Evolutionary conservation across 495 filamentous ascomycete species (phyloP).

Genomic region (Clohesyomyces aquaticus): DNA sequence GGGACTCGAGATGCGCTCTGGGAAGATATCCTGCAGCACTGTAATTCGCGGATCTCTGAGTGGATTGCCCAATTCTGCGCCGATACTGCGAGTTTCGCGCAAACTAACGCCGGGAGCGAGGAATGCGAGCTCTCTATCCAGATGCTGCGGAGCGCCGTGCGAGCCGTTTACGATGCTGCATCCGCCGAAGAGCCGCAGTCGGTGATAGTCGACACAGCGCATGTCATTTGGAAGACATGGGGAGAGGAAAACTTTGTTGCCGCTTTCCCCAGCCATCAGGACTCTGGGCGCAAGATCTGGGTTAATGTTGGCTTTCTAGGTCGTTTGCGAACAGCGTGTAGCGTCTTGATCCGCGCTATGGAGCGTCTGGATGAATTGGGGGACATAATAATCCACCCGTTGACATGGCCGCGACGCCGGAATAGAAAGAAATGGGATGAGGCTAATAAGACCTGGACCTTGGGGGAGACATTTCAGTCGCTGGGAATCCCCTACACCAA

Average conservation of each 20-base stretch:
- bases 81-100: slow-evolving; percentile 2
- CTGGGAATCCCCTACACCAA: slow-evolving; percentile 2
- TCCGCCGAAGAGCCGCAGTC: not conserved
- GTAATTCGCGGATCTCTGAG: not conserved
- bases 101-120: not conserved
- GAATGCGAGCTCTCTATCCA: not conserved
- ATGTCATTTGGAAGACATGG: slow-evolving; percentile 2
- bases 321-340: slow-evolving; percentile 2
- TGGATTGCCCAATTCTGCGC: slow-evolving; percentile 2
- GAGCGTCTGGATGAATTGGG: slow-evolving; percentile 2
- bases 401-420: slow-evolving; percentile 1
- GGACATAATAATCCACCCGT: slow-evolving; percentile 1
- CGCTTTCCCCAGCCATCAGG: slow-evolving; percentile 2
- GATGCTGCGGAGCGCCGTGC: not conserved
- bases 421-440: slow-evolving; percentile 3
- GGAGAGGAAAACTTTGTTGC: slow-evolving; percentile 2
- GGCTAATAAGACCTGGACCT: not conserved
- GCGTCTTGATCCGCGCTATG: slow-evolving; percentile 1
- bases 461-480: not conserved
- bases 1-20: slow-evolving; percentile 1
- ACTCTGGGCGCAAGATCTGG: not conserved
- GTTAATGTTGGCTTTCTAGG: slow-evolving; percentile 3
- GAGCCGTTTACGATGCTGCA: slow-evolving; percentile 2
- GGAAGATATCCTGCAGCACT: slow-evolving; percentile 2
- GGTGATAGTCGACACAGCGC: slow-evolving; percentile 2